Conservation (phyloP, 805 yeast genomes). For the Monosporozyma solicola region DNA sequence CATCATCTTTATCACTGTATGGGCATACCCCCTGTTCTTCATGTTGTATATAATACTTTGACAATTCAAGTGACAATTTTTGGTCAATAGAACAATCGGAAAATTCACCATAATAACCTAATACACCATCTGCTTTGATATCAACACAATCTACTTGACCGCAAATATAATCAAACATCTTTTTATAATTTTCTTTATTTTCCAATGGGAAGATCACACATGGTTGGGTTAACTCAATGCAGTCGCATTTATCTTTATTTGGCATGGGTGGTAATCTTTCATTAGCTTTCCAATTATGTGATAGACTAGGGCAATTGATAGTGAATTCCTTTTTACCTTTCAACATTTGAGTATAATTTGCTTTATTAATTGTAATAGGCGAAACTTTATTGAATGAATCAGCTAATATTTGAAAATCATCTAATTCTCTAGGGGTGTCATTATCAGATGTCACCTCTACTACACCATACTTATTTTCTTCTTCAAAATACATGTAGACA, state of each 20-base stretch:
- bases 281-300: conserved; percentile 50
- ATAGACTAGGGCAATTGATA: conserved; percentile 13
- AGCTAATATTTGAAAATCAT: conserved; percentile 50
- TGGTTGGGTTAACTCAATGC: conserved; percentile 43
- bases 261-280: conserved; percentile 62
- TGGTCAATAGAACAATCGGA: conserved; percentile 60
- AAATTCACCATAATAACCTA: conserved; percentile 56
- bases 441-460: conserved; percentile 39
- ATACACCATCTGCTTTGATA: conserved; percentile 47
- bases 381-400: conserved; percentile 37
- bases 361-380: neutral
- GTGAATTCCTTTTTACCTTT: conserved; percentile 7
- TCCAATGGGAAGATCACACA: conserved; percentile 49
- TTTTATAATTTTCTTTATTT: conserved; percentile 40
- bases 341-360: conserved; percentile 6
- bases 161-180: conserved; percentile 51
- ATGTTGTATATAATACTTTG: conserved; percentile 46
- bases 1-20: conserved; percentile 13
- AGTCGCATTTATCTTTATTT: conserved; percentile 48
- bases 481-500: conserved; percentile 77
- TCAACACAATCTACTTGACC: conserved; percentile 48
- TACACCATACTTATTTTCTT: conserved; percentile 65
- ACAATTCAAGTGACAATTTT: conserved; percentile 52
- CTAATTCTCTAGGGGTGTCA: conserved; percentile 42
- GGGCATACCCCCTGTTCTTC: conserved; percentile 32